A percentile compares a stretch with the other conserved stretches of the same genome.
These are phyloP conservation scores for Strobilomyces echinocephalus DNA, from an alignment of 768 basidiomycete species.

Conservation along the genomic window DNA sequence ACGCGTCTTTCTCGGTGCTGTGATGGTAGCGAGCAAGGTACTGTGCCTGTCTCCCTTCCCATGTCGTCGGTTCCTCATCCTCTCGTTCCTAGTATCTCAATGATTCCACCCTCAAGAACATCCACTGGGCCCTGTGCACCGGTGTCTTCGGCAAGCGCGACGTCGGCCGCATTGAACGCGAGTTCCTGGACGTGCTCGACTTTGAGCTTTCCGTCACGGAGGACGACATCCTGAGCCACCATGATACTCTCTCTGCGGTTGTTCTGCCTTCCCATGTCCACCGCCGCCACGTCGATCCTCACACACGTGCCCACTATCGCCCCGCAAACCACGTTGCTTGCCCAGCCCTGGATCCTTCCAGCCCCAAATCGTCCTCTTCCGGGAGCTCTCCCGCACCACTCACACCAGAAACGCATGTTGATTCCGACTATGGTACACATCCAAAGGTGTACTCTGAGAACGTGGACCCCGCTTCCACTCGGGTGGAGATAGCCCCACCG, in stretches of 20 bases:
- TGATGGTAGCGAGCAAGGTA: slow-evolving; percentile 85
- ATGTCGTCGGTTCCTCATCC: slow-evolving; percentile 5
- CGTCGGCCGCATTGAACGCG: slow-evolving; percentile 75
- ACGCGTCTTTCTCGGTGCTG: slow-evolving; percentile 85
- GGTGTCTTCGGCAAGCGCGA: slow-evolving; percentile 79
- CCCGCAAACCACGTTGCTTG: slow-evolving; percentile 22
- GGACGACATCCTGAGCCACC: slow-evolving; percentile 52
- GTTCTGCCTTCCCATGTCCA: slow-evolving; percentile 24
- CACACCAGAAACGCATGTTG: slow-evolving; percentile 26
- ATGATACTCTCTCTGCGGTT: slow-evolving; percentile 32
- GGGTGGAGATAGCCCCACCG: slow-evolving; percentile 18
- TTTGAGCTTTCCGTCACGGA: slow-evolving; percentile 67
- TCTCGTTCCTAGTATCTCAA: slow-evolving; percentile 59
- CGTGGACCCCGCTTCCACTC: slow-evolving; percentile 24
- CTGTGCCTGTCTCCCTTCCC: slow-evolving; percentile 19
- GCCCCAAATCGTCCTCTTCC: slow-evolving; percentile 36
- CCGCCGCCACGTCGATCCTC: slow-evolving; percentile 25
- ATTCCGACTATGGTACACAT: slow-evolving; percentile 16
- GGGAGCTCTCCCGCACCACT: slow-evolving; percentile 31
- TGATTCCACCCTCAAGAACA: slow-evolving; percentile 86
- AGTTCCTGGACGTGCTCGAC: slow-evolving; percentile 76
- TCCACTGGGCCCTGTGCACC: slow-evolving; percentile 85
- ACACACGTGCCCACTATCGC: slow-evolving; percentile 17
- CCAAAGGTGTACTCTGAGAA: slow-evolving; percentile 29
- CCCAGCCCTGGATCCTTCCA: slow-evolving; percentile 44